Evolutionary conservation across 768 basidiomycete genomes (phyloP), one percentile per base, ranked within the genome.

Genomic region (Russula earlei): DNA sequence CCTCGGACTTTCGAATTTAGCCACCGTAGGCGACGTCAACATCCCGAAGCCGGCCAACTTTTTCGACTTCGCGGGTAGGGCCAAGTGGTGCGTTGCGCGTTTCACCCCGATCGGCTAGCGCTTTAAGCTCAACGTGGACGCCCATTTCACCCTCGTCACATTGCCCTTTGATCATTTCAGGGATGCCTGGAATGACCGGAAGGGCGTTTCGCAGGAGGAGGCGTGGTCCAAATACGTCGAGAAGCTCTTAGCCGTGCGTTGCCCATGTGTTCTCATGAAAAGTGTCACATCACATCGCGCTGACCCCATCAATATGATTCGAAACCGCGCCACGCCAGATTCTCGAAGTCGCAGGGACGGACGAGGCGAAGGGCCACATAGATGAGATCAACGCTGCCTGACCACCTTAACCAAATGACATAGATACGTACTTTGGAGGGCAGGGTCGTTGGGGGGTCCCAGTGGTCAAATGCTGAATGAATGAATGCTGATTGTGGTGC

Each of bases 21-120:
- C 80, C 43, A 91, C 76, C 7, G 66, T 81, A 36, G 92, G 93
- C 49, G 84, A 94, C 69, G 77, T 78, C 62, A 85, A 77, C 67
- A 82, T 73, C 49, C 0, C 69, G 24, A 72, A 78, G 24, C 87
- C 88, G 42, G 89, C 88, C 43, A 89, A 91, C 42, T 55, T 92
- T 72, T 67, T 96, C 37, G 90, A 95, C 68, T 94, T 96, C 66
- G 71, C 74, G 20, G 94, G 85, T 62, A 93, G 88, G 72, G 85
- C 83, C 61, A 98, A 97, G 76, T 95, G 92, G 91, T 91, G 71
- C 62, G 71, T 59, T 91, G 71, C 62, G 71, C 60, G 29, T 31
- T 19, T 22, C 5, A 7, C 31, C 34, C 29, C 40, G 49, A 52
- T 46, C 34, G 34, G 25, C 29, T 47, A n/a, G n/a, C 44, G 49